These are phyloP conservation scores for Rhizopogon rudus DNA, from an alignment of 768 basidiomycete species.

Conservation along the genomic window DNA sequence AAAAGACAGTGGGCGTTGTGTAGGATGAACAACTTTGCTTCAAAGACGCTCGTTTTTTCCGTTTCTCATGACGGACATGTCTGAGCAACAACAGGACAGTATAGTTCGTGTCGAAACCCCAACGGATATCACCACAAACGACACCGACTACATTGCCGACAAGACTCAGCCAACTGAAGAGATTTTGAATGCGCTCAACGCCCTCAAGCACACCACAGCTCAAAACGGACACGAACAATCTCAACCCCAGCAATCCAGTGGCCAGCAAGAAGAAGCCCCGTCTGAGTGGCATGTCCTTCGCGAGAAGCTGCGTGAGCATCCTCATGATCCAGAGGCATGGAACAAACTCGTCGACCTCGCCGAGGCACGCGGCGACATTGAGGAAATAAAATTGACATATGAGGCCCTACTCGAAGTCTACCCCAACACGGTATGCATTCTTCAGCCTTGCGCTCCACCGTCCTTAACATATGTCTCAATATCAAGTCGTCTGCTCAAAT, in stretches of 20 bases:
- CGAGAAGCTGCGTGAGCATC: constrained; percentile 57
- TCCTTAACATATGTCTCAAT: constrained; percentile 15
- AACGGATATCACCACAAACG: constrained; percentile 21
- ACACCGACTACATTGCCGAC: constrained; percentile 23
- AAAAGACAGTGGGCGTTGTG: constrained; percentile 11
- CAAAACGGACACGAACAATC: constrained; percentile 25
- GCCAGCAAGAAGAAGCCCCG: constrained; percentile 30
- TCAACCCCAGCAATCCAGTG: constrained; percentile 16
- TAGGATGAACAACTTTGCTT: constrained; percentile 12
- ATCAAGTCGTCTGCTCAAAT: constrained; percentile 77
- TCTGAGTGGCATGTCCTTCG: constrained; percentile 68
- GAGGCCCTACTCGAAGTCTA: constrained; percentile 79
- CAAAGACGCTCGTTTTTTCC: constrained; percentile 22
- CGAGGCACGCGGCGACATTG: constrained; percentile 71
- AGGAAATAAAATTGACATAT: constrained; percentile 76
- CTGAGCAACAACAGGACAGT: constrained; percentile 29
- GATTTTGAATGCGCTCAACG: constrained; percentile 30
- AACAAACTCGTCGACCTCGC: constrained; percentile 73
- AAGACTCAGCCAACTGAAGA: constrained; percentile 33
- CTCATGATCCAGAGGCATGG: constrained; percentile 76
- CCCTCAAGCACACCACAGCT: constrained; percentile 24
- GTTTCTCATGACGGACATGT: constrained; percentile 29
- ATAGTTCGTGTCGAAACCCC: constrained; percentile 20
- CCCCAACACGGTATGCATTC: constrained; percentile 77
- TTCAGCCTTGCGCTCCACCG: constrained; percentile 14